These are phyloP conservation scores for Thielaviopsis musarum DNA, from an alignment of 2,329 filamentous ascomycete genomes.

Conservation along the genomic window DNA sequence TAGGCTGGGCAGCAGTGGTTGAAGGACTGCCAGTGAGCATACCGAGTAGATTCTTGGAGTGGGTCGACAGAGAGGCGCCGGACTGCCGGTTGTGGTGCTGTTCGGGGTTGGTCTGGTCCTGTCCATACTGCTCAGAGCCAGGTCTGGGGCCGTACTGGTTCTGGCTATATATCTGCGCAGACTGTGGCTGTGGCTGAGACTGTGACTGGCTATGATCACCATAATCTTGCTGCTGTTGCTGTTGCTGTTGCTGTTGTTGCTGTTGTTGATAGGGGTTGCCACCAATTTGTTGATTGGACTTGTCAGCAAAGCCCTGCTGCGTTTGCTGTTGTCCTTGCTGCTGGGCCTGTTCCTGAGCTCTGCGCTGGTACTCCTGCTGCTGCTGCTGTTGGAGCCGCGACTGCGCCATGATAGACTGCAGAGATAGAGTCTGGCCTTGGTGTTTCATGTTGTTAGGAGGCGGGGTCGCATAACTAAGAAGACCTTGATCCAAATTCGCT, in stretches of 20 bases:
- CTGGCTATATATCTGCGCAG: neutral
- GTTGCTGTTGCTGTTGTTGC: slow-evolving; percentile 14
- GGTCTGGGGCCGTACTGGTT: slow-evolving; percentile 6
- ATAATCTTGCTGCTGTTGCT: slow-evolving; percentile 9
- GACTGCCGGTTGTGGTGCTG: neutral
- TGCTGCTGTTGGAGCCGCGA: slow-evolving; percentile 10
- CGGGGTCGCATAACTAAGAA: slow-evolving; percentile 13
- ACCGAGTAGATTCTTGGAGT: slow-evolving; percentile 23
- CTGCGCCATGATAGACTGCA: slow-evolving; percentile 10
- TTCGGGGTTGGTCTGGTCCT: neutral
- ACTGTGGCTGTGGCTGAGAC: slow-evolving; percentile 8
- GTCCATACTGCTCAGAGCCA: slow-evolving; percentile 8
- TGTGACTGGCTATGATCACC: slow-evolving; percentile 4
- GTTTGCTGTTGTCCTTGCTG: slow-evolving; percentile 1
- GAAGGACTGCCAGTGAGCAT: slow-evolving; percentile 21
- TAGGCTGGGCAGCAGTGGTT: neutral
- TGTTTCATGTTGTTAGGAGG: slow-evolving; percentile 11
- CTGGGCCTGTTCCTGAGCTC: slow-evolving; percentile 11
- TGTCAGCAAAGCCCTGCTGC: neutral
- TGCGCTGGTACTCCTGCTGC: slow-evolving; percentile 13
- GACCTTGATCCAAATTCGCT: slow-evolving; percentile 19
- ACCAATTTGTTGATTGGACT: neutral
- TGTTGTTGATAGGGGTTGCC: slow-evolving; percentile 12
- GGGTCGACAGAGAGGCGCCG: slow-evolving; percentile 17
- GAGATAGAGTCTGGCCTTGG: slow-evolving; percentile 6